Conservation (phyloP, 2,329 filamentous ascomycete species). For the Westerdykella aurantiaca region DNA sequence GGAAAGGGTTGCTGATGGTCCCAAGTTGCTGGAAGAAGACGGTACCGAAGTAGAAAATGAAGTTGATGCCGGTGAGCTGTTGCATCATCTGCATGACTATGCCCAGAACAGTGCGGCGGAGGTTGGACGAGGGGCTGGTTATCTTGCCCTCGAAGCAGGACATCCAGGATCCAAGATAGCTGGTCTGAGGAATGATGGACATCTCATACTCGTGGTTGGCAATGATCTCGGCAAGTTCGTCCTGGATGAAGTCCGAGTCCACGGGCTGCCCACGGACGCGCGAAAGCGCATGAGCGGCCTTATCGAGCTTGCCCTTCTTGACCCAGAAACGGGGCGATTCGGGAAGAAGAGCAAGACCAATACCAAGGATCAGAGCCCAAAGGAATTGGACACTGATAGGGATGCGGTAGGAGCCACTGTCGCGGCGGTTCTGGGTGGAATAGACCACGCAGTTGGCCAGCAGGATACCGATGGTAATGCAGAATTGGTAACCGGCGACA, state of each 20-base stretch:
- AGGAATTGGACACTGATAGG: slow-evolving; percentile 75
- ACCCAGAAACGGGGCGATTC: slow-evolving; percentile 85
- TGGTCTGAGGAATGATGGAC: slow-evolving; percentile 42
- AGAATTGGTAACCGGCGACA: slow-evolving; percentile 78
- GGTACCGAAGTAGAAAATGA: slow-evolving; percentile 68
- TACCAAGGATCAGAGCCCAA: slow-evolving; percentile 71
- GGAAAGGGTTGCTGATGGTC: slow-evolving; percentile 66
- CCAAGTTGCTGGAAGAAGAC: slow-evolving; percentile 76
- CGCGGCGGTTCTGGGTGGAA: slow-evolving; percentile 57
- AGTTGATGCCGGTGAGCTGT: slow-evolving; percentile 77
- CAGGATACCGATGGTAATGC: slow-evolving; percentile 73
- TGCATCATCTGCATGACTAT: slow-evolving; percentile 49
- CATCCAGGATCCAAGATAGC: slow-evolving; percentile 53
- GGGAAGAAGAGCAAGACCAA: slow-evolving; percentile 69
- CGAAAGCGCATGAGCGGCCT: slow-evolving; percentile 59
- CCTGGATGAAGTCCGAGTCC: slow-evolving; percentile 71
- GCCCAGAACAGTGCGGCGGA: slow-evolving; percentile 44
- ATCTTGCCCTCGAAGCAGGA: slow-evolving; percentile 55
- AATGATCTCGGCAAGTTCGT: slow-evolving; percentile 79
- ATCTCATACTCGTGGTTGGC: slow-evolving; percentile 89
- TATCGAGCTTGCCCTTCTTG: slow-evolving; percentile 65
- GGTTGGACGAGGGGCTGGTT: slow-evolving; percentile 47
- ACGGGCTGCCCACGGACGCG: slow-evolving; percentile 68
- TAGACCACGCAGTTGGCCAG: slow-evolving; percentile 73
- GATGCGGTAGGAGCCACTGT: slow-evolving; percentile 68